phyloP scores from a whole-genome alignment of 176 grass and related monocot species.

The Musa troglodytarum region DNA sequence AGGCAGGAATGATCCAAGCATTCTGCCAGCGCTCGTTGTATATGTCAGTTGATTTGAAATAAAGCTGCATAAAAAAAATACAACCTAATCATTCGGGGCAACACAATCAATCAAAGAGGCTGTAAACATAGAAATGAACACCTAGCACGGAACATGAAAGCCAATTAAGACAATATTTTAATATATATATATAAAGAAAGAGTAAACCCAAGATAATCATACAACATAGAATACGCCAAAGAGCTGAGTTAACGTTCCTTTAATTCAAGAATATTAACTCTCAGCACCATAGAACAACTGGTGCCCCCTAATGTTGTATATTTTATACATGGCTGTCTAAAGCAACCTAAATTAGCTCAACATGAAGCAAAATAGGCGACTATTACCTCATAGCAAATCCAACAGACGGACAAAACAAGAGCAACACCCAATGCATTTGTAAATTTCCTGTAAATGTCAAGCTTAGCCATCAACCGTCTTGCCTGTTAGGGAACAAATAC shows the following conservation, averaged over 20 bases:
- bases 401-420: slow-evolving; percentile 75
- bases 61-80: slow-evolving; percentile 53
- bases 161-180: neutral
- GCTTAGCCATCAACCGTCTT: slow-evolving; percentile 79
- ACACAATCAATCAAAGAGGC: neutral
- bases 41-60: slow-evolving; percentile 90
- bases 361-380: neutral
- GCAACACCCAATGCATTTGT: slow-evolving; percentile 70
- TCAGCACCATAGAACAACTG: neutral
- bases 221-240: neutral
- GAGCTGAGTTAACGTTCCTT: neutral
- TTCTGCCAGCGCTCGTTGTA: slow-evolving; percentile 92
- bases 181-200: neutral
- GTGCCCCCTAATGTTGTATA: neutral
- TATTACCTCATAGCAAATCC: slow-evolving; percentile 92
- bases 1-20: slow-evolving; percentile 95
- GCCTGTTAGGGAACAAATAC: slow-evolving; percentile 46
- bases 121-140: neutral
- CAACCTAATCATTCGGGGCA: slow-evolving; percentile 4
- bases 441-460: slow-evolving; percentile 95
- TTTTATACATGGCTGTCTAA: neutral
- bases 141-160: neutral
- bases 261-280: neutral
- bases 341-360: neutral
- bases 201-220: neutral